Conservation (phyloP, 2,329 filamentous ascomycete species). For the Berkeleyomyces basicola region DNA sequence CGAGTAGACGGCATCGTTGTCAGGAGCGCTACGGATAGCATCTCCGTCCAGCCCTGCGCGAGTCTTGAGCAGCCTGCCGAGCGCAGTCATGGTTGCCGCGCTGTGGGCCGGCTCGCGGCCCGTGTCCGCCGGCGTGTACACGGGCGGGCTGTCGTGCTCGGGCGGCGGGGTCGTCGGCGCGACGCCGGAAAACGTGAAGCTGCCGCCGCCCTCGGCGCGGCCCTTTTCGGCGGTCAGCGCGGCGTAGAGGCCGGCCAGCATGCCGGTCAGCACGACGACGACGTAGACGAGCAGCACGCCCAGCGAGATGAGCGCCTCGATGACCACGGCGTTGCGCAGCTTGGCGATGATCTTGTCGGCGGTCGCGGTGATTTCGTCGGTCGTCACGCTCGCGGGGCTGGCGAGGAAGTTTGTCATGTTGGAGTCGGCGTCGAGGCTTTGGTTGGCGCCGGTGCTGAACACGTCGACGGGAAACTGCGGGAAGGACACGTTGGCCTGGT, state of each 20-base stretch:
- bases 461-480: constrained; percentile 64
- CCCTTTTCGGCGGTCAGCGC: constrained; percentile 43
- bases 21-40: background rate
- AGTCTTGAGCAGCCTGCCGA: background rate
- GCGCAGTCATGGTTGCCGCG: background rate
- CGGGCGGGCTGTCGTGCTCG: background rate
- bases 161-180: background rate
- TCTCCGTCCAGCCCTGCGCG: background rate
- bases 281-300: constrained; percentile 62
- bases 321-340: constrained; percentile 50
- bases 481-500: constrained; percentile 69
- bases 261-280: constrained; percentile 57
- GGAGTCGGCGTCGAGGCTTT: constrained; percentile 39
- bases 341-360: constrained; percentile 52
- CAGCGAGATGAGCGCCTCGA: constrained; percentile 65
- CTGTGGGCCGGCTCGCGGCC: background rate
- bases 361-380: constrained; percentile 66
- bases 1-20: background rate
- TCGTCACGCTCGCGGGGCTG: constrained; percentile 54
- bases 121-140: constrained; percentile 4
- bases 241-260: constrained; percentile 47
- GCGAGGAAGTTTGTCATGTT: constrained; percentile 56
- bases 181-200: background rate
- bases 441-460: constrained; percentile 63
- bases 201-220: constrained; percentile 23